These are phyloP conservation scores for Penicillium antarcticum DNA, from an alignment of 495 filamentous ascomycete genomes.

Conservation along the genomic window DNA sequence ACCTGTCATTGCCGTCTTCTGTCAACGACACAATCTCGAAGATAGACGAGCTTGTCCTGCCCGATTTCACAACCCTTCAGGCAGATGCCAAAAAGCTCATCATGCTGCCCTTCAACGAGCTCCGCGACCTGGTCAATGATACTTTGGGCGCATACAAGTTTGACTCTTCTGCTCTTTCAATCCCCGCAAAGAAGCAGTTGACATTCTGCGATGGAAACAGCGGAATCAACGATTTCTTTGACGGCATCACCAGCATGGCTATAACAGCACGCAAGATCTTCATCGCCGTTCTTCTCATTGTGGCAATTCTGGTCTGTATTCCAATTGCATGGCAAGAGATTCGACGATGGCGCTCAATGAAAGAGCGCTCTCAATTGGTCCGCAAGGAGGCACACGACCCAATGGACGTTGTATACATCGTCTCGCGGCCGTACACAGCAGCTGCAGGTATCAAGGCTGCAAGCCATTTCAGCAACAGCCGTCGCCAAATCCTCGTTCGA, in stretches of 20 bases:
- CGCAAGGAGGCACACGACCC: slow-evolving; percentile 65
- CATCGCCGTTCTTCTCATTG: slow-evolving; percentile 63
- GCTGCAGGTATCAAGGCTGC: slow-evolving; percentile 69
- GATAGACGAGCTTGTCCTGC: slow-evolving; percentile 75
- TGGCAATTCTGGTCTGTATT: slow-evolving; percentile 68
- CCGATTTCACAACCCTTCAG: slow-evolving; percentile 72
- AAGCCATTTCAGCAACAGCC: slow-evolving; percentile 61
- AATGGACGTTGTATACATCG: slow-evolving; percentile 86
- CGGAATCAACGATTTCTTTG: slow-evolving; percentile 84
- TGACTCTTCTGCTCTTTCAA: slow-evolving; percentile 69
- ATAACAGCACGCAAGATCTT: slow-evolving; percentile 67
- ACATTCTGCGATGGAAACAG: slow-evolving; percentile 86
- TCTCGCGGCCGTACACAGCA: slow-evolving; percentile 72
- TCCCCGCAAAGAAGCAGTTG: slow-evolving; percentile 75
- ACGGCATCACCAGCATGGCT: slow-evolving; percentile 58
- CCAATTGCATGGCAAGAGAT: slow-evolving; percentile 80
- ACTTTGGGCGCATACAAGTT: slow-evolving; percentile 69
- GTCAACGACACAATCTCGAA: slow-evolving; percentile 62
- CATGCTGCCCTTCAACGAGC: slow-evolving; percentile 69
- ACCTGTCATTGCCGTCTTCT: slow-evolving; percentile 62
- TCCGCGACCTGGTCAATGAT: slow-evolving; percentile 67
- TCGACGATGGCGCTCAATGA: slow-evolving; percentile 69
- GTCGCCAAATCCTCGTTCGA: slow-evolving; percentile 66
- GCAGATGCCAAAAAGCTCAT: slow-evolving; percentile 72
- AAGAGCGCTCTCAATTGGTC: slow-evolving; percentile 64